Evolutionary conservation across 2,329 filamentous ascomycete species (phyloP).

Genomic region (Arachnopeziza araneosa): DNA sequence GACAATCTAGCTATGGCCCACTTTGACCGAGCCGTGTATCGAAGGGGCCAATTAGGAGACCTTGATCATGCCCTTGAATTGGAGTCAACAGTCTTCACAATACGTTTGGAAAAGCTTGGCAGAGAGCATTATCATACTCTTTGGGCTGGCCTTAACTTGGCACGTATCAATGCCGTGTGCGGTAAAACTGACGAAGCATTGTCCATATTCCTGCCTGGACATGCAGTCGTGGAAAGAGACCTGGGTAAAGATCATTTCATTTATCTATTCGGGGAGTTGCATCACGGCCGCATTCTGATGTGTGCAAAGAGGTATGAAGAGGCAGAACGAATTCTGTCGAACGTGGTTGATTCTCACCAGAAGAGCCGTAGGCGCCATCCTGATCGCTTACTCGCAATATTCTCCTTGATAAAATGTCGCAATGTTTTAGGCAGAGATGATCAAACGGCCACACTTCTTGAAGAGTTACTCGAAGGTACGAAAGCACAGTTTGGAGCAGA

Average conservation of each 20-base stretch:
- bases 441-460: conserved; percentile 2
- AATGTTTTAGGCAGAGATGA: conserved; percentile 3
- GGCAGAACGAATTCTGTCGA: too few species aligned
- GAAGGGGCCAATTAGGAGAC: background rate
- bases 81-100: conserved; percentile 12
- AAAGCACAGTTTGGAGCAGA: conserved; percentile 7
- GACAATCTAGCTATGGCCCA: conserved; percentile 20
- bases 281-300: too few species aligned
- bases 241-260: conserved; percentile 21
- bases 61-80: conserved; percentile 4
- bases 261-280: conserved; percentile 4
- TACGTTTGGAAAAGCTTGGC: conserved; percentile 12
- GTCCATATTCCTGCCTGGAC: conserved; percentile 10
- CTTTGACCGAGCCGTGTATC: background rate
- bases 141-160: conserved; percentile 24
- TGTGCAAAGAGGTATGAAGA: too few species aligned
- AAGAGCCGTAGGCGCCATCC: too few species aligned
- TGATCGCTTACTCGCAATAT: too few species aligned
- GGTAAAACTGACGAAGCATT: conserved; percentile 20
- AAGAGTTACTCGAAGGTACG: conserved; percentile 5
- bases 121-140: conserved; percentile 27
- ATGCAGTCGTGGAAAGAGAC: conserved; percentile 19
- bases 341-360: too few species aligned
- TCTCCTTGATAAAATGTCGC: conserved; percentile 4
- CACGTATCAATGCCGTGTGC: conserved; percentile 21